Base-by-base conservation (phyloP, 345 rosid genomes). In the Lagerstroemia speciosa region DNA sequence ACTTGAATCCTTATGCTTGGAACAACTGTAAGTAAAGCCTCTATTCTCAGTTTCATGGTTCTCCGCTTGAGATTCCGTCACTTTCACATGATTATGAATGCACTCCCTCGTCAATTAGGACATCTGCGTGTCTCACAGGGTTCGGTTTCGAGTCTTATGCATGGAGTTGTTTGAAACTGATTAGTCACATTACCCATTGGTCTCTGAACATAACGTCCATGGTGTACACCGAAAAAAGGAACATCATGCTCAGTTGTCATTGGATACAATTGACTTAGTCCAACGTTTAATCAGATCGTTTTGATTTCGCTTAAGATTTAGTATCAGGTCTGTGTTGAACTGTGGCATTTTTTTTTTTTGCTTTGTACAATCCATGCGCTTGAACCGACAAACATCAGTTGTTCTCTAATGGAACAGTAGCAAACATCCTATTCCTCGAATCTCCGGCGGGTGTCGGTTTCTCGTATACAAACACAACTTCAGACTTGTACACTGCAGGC, bases 401-500 rank as follows among this genome's bases (percentile, higher is more conserved):
- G 46, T 19, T 74, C 33, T n/a, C 26, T 43, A 48, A 53, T 67
- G 69, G 67, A 27, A 67, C 77, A 93, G 97, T 93, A 87, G 98
- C 96, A 52, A 93, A 91, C 77, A 45, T 91, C 81, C 81, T 91
- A 27, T 93, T 93, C 74, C 93, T 93, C 61, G 98, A 93, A 69
- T 93, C 98, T 68, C 97, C 97, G 0, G 97, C 96, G 62, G 98
- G 98, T 77, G 97, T 93, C 71, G 98, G 98, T 11, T 93, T 91
- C 80, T 93, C 98, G 2, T 93, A 89, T 79, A 68, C 95, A 0
- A 93, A 93, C 65, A 94, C 92, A 0, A 80, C 89, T 10, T 82
- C 96, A 8, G 99, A 94, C 71, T 74, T 91, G 83, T 92, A 87
- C 82, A 86, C 88, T 4, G 69, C 77, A 11, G 99, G 99, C 53